phyloP scores from a whole-genome alignment of 805 yeast genomes.

The Alloascoidea hylecoeti region DNA sequence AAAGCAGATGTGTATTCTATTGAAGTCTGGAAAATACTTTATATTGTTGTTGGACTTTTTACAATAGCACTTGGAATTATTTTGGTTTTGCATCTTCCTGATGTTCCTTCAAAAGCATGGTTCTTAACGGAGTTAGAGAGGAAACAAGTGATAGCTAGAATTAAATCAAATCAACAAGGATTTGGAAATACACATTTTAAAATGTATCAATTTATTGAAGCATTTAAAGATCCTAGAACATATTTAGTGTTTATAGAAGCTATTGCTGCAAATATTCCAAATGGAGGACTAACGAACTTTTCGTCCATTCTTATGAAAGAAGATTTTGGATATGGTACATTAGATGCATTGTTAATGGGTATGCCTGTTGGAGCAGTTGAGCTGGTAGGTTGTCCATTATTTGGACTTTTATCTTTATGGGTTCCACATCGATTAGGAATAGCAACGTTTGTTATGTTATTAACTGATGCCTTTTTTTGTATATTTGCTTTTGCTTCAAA shows the following conservation, averaged over 20 bases:
- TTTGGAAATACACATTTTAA: constrained; percentile 42
- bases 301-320: constrained; percentile 26
- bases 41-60: constrained; percentile 42
- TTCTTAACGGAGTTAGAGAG: constrained; percentile 29
- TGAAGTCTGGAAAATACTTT: constrained; percentile 46
- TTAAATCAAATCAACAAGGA: constrained; percentile 41
- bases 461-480: constrained; percentile 26
- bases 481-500: constrained; percentile 28
- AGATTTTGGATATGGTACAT: constrained; percentile 28
- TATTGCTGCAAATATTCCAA: constrained; percentile 28
- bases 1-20: constrained; percentile 25
- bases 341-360: constrained; percentile 26
- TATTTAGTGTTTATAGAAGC: constrained; percentile 31
- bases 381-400: constrained; percentile 4
- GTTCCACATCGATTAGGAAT: constrained; percentile 9
- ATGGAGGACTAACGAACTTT: constrained; percentile 41
- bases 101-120: constrained; percentile 32
- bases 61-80: constrained; percentile 37
- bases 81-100: constrained; percentile 38
- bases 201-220: constrained; percentile 36
- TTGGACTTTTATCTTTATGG: constrained; percentile 8
- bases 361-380: constrained; percentile 34
- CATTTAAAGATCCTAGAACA: constrained; percentile 31
- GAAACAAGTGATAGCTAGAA: constrained; percentile 33
- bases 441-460: constrained; percentile 37